These are phyloP conservation scores for Paramecium sonneborni DNA, from an alignment of 73 alveolate genomes.

Conservation along the genomic window DNA sequence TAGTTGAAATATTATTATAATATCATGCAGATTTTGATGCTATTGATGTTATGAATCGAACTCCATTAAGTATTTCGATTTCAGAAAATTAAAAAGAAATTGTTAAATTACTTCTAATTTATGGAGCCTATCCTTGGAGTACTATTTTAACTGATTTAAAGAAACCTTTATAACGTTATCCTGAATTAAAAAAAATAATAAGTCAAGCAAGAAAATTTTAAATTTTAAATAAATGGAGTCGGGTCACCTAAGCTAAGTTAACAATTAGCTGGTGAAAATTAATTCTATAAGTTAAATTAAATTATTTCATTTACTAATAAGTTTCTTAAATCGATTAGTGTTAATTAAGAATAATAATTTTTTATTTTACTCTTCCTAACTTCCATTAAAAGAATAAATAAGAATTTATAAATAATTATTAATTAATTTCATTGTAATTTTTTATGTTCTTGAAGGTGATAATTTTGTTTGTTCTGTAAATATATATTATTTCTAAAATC, in stretches of 20 bases:
- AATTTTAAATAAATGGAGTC: neutral
- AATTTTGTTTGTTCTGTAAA: too few species aligned
- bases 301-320: too few species aligned
- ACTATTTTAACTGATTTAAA: neutral
- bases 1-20: neutral
- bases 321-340: too few species aligned
- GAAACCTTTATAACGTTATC: neutral
- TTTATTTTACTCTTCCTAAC: too few species aligned
- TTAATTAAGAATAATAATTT: too few species aligned
- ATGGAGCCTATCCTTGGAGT: conserved; percentile 56
- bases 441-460: too few species aligned
- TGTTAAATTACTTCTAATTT: neutral
- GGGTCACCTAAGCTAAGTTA: neutral
- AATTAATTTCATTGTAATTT: too few species aligned
- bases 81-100: neutral
- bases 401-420: too few species aligned
- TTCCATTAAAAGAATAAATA: too few species aligned
- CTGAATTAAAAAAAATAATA: neutral
- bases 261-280: neutral
- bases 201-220: conserved; percentile 32
- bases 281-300: neutral
- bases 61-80: conserved; percentile 2
- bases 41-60: conserved; percentile 34
- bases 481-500: too few species aligned
- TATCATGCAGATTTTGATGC: conserved; percentile 55